These are phyloP conservation scores for Acer saccharum DNA, from an alignment of 345 rosid species.

Conservation along the genomic window DNA sequence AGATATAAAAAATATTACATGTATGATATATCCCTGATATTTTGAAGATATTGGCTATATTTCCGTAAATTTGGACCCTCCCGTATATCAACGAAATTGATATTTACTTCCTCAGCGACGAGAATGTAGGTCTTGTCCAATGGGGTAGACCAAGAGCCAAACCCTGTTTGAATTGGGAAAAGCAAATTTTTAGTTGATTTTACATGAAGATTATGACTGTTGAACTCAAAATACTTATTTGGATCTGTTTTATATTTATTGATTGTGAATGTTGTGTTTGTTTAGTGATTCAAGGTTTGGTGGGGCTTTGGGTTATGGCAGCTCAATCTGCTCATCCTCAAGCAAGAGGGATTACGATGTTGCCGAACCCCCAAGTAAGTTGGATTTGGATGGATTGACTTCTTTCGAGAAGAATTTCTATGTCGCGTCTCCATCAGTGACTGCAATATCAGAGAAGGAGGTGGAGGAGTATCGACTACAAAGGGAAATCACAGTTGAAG, in stretches of 20 bases:
- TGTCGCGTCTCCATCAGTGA: conserved; percentile 73
- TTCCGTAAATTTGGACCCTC: too few species aligned
- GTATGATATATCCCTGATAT: too few species aligned
- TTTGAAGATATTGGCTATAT: too few species aligned
- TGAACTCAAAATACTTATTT: neutral
- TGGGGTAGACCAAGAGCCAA: neutral
- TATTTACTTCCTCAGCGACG: neutral
- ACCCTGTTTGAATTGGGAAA: neutral
- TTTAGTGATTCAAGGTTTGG: conserved; percentile 95
- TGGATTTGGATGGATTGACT: conserved; percentile 90
- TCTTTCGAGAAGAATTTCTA: conserved; percentile 95
- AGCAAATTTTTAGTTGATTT: neutral
- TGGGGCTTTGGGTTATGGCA: conserved; percentile 65
- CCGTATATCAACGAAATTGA: too few species aligned
- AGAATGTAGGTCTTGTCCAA: neutral
- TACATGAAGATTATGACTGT: neutral
- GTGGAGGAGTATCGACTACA: conserved; percentile 74
- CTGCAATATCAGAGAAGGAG: conserved; percentile 78
- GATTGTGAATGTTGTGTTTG: conserved; percentile 20
- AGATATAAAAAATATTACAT: too few species aligned
- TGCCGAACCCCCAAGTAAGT: conserved; percentile 58
- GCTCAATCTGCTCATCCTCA: conserved; percentile 50
- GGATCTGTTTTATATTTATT: conserved; percentile 4
- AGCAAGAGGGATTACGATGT: conserved; percentile 59
- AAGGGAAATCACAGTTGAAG: conserved; percentile 93